Base-by-base conservation (phyloP, 176 grass and related monocot genomes). In the Oryza nivara region DNA sequence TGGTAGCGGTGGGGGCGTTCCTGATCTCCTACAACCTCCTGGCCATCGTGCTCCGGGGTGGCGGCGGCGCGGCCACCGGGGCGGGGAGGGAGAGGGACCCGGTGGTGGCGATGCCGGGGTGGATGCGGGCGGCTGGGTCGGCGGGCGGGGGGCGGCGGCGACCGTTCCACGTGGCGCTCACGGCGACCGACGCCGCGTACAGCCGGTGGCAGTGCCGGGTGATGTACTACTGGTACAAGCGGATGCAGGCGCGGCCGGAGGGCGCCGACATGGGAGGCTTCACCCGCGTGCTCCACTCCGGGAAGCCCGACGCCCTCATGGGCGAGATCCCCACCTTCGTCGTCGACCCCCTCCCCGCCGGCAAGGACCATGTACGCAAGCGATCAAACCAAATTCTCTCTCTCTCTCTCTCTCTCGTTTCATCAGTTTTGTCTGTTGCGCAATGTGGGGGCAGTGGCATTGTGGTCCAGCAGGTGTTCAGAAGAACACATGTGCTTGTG, bases 211-310 rank as follows among this genome's bases (percentile, higher is more conserved):
- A 98, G 87, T 88, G 87, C 82, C 88, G 89, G 36, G 80, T 95
- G 54, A 95, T 93, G 91, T 98, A 98, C 89, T 98, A 89, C 91
- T 98, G 93, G 96, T 98, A 92, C 91, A 95, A 84, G 88, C 54
- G 28, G 77, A 81, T 92, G 81, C 92, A 88, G 91, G 82, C 78
- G n/a, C 48, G 44, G 5, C 68, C 79, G 0, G 89, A 78, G 0
- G 89, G 89, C 32, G 78, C 91, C 13, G 95, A 94, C 86, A 93
- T 98, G 91, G 96, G 96, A 22, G 93, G 93, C 2, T 98, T 98
- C 88, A 98, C 92, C 3, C 85, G 92, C 76, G 91, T 98, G 32
- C 85, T 98, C 54, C 96, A 98, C 79, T 91, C 93, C 6, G 96
- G 96, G 3, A 89, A 67, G 56, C 85, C 96, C 2, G 96, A 98